Evolutionary conservation across 768 basidiomycete genomes (phyloP).

Genomic region (Amanita exitialis): DNA sequence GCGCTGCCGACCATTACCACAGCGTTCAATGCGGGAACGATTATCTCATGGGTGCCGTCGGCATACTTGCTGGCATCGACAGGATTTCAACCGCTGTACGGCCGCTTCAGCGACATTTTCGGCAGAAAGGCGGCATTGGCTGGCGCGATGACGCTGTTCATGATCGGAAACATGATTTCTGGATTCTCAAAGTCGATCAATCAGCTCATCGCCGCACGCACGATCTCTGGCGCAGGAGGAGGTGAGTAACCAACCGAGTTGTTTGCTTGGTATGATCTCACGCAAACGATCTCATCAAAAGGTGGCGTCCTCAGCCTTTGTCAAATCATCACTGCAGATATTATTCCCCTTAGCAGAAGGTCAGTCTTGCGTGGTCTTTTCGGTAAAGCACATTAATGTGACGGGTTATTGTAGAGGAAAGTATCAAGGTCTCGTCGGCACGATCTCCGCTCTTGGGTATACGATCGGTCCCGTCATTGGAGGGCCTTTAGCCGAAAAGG

Average conservation of each 20-base stretch:
- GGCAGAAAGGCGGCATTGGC: slow-evolving; percentile 53
- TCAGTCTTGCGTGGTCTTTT: slow-evolving; percentile 12
- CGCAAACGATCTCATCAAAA: slow-evolving; percentile 11
- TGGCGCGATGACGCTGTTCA: slow-evolving; percentile 48
- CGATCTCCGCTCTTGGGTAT: slow-evolving; percentile 45
- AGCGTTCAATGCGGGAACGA: slow-evolving; percentile 53
- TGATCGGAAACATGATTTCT: slow-evolving; percentile 55
- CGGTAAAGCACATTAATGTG: not conserved
- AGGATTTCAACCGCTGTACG: slow-evolving; percentile 53
- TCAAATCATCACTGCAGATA: slow-evolving; percentile 65
- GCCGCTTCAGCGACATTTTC: slow-evolving; percentile 57
- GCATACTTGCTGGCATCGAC: slow-evolving; percentile 61
- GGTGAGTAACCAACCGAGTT: slow-evolving; percentile 19
- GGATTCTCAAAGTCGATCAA: slow-evolving; percentile 57
- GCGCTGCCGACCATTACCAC: slow-evolving; percentile 59
- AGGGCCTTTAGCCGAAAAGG: slow-evolving; percentile 52
- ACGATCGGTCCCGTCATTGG: slow-evolving; percentile 61
- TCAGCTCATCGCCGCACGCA: slow-evolving; percentile 60
- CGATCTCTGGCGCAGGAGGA: slow-evolving; percentile 60
- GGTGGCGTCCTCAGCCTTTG: slow-evolving; percentile 57
- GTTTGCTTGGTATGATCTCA: not conserved
- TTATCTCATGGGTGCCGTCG: slow-evolving; percentile 64
- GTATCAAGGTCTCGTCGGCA: slow-evolving; percentile 68
- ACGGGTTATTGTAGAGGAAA: slow-evolving; percentile 40
- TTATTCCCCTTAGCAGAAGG: slow-evolving; percentile 65